phyloP scores from a whole-genome alignment of 495 filamentous ascomycete species.

The Melanomma pulvis-pyrius region DNA sequence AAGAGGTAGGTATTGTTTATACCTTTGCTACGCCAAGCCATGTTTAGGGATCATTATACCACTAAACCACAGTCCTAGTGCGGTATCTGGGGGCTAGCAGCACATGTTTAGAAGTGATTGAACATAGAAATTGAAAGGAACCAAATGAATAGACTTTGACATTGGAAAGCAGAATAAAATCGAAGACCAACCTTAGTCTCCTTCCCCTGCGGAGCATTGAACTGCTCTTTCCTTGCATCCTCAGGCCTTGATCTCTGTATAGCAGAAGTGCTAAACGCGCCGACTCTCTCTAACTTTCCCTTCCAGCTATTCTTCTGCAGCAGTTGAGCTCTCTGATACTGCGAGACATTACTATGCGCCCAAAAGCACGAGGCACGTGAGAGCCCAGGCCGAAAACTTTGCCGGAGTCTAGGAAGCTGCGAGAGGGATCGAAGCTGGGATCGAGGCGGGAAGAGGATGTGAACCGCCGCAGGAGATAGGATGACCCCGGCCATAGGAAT shows the following conservation, averaged over 20 bases:
- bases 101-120: neutral
- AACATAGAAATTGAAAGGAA: neutral
- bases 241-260: neutral
- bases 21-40: neutral
- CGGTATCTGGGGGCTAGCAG: no score
- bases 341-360: neutral
- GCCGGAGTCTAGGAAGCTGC: neutral
- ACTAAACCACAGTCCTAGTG: neutral
- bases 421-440: neutral
- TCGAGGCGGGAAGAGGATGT: neutral
- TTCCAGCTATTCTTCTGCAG: neutral
- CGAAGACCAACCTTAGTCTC: neutral
- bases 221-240: neutral
- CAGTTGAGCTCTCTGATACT: neutral
- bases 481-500: conserved; percentile 7
- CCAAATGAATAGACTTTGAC: neutral
- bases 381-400: neutral
- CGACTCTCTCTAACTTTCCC: neutral
- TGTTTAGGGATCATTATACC: neutral
- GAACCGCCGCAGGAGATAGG: neutral
- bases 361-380: conserved; percentile 15
- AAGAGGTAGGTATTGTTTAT: no score
- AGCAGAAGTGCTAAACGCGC: neutral
- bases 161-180: neutral
- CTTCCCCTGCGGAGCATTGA: neutral